Evolutionary conservation across 176 grass and related monocot genomes (phyloP).

Genomic region (Raddia distichophylla): DNA sequence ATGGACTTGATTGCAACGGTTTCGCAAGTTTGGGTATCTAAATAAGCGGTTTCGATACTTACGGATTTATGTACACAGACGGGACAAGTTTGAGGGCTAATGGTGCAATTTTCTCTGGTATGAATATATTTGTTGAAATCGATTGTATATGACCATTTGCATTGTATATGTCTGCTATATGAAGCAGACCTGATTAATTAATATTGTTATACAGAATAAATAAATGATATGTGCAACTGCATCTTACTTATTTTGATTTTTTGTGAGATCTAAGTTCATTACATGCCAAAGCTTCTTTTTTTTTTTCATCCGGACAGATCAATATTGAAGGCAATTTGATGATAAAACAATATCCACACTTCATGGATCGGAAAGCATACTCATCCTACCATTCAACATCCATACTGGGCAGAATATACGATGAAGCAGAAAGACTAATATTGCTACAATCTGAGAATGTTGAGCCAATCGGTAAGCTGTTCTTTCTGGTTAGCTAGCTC

Average conservation of each 20-base stretch:
- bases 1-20: too few species aligned
- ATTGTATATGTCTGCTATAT: not conserved
- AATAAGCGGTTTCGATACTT: too few species aligned
- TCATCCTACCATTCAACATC: constrained; percentile 50
- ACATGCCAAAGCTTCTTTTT: not conserved
- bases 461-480: constrained; percentile 44
- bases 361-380: constrained; percentile 44
- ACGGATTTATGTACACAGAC: too few species aligned
- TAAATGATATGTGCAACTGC: not conserved
- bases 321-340: constrained; percentile 42
- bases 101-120: too few species aligned
- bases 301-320: constrained; percentile 44
- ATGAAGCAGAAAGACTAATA: constrained; percentile 48
- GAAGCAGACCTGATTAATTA: not conserved
- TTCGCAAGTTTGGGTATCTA: too few species aligned
- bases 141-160: not conserved
- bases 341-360: constrained; percentile 65
- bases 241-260: constrained; percentile 24
- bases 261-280: not conserved
- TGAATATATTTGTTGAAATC: too few species aligned
- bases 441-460: constrained; percentile 39
- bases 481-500: not conserved
- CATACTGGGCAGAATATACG: constrained; percentile 62
- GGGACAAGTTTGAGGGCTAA: too few species aligned
- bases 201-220: not conserved